Conservation (phyloP, 768 basidiomycete genomes). For the Boletellus sp. region DNA sequence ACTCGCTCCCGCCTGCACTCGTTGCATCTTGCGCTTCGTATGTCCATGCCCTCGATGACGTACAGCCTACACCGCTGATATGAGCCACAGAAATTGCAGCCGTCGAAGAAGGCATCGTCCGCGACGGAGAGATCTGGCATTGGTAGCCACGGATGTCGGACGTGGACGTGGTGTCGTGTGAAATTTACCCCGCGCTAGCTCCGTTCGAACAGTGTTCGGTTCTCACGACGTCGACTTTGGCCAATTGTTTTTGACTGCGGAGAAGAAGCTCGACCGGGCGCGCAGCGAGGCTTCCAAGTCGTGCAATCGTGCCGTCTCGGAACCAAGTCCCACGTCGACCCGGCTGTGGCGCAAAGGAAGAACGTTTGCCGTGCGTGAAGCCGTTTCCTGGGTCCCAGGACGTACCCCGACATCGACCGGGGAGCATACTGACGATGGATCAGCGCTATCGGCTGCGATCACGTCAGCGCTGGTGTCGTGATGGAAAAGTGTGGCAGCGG, state of each 20-base stretch:
- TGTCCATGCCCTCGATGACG: background rate
- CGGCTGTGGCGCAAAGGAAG: no score
- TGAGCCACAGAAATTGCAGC: slow-evolving; percentile 27
- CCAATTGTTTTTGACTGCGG: background rate
- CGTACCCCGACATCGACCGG: no score
- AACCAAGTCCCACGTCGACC: background rate
- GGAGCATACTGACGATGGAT: no score
- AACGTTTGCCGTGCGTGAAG: no score
- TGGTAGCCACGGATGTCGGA: background rate
- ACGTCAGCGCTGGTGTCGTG: background rate
- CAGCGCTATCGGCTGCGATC: background rate
- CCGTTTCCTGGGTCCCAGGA: no score
- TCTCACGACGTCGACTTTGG: background rate
- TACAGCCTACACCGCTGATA: background rate
- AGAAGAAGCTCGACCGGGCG: background rate
- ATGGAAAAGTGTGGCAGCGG: background rate
- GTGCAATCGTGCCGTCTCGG: background rate
- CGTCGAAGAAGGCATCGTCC: slow-evolving; percentile 23
- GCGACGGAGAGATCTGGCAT: slow-evolving; percentile 11
- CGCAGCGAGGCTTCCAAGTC: background rate
- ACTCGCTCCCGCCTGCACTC: slow-evolving; percentile 25
- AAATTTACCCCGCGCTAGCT: background rate
- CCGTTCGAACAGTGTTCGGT: background rate
- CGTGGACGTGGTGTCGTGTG: background rate
- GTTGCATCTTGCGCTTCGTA: slow-evolving; percentile 30